Percentiles rank a stretch among this genome's conserved stretches.
phyloP scores from a whole-genome alignment of 805 yeast genomes.

The Wickerhamomyces tratensis region DNA sequence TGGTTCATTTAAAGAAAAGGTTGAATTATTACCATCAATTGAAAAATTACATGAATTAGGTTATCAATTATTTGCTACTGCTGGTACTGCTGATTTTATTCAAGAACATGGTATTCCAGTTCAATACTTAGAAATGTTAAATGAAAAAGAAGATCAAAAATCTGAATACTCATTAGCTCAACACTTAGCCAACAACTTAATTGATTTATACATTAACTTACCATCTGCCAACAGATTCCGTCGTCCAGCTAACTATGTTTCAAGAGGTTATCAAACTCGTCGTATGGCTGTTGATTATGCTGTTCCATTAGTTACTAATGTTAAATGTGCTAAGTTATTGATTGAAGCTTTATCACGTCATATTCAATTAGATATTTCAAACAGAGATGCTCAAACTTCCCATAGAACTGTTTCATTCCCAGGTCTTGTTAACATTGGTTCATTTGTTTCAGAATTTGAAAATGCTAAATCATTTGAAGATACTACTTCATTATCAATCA shows the following conservation, averaged over 20 bases:
- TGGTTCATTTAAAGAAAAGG: conserved; percentile 96
- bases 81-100: conserved; percentile 98
- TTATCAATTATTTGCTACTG: conserved; percentile 88
- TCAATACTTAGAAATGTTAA: conserved; percentile 83
- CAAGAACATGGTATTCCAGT: conserved; percentile 93
- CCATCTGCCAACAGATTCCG: conserved; percentile 97
- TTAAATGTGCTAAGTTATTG: conserved; percentile 90
- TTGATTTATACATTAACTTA: conserved; percentile 91
- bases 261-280: conserved; percentile 96
- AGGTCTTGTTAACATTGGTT: conserved; percentile 75
- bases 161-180: conserved; percentile 92
- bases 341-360: conserved; percentile 87
- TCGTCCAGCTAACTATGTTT: conserved; percentile 97
- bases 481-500: conserved; percentile 60
- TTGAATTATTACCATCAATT: conserved; percentile 84
- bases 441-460: conserved; percentile 65
- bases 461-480: conserved; percentile 47
- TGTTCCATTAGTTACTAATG: conserved; percentile 95
- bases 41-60: conserved; percentile 74
- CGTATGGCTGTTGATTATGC: conserved; percentile 99
- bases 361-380: conserved; percentile 52
- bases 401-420: conserved; percentile 77
- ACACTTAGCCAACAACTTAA: conserved; percentile 93
- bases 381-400: conserved; percentile 84
- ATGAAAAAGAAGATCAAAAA: conserved; percentile 68